Conservation (phyloP, 1,284 basidiomycete genomes). For the Wallemia mellicola region DNA sequence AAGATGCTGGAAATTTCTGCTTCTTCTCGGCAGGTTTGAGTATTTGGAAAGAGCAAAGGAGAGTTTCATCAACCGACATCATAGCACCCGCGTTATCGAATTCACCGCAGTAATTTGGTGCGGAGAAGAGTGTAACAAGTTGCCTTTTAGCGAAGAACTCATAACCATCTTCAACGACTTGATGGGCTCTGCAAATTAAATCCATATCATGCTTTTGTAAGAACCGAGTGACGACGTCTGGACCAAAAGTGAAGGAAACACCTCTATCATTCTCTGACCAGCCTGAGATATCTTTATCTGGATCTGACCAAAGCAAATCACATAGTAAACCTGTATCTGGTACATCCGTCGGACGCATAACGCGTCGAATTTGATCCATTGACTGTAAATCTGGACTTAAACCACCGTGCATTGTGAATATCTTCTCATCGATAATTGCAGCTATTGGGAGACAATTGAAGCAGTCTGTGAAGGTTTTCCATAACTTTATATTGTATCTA, state of each 20-base stretch:
- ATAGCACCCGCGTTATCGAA: slow-evolving; percentile 98
- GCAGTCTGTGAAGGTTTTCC: slow-evolving; percentile 93
- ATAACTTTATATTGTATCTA: slow-evolving; percentile 88
- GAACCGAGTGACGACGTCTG: slow-evolving; percentile 90
- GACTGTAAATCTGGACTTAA: slow-evolving; percentile 89
- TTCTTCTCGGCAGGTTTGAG: slow-evolving; percentile 99
- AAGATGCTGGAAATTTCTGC: slow-evolving; percentile 27
- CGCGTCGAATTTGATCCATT: slow-evolving; percentile 98
- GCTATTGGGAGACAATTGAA: slow-evolving; percentile 88
- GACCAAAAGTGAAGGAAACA: slow-evolving; percentile 93
- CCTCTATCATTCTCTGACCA: slow-evolving; percentile 99
- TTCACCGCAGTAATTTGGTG: slow-evolving; percentile 92
- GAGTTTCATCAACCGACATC: slow-evolving; percentile 98
- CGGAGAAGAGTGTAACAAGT: slow-evolving; percentile 86
- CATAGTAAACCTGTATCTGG: slow-evolving; percentile 91
- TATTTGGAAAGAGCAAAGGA: slow-evolving; percentile 98
- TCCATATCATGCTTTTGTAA: slow-evolving; percentile 99
- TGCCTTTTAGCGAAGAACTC: slow-evolving; percentile 97
- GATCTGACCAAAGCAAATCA: slow-evolving; percentile 95
- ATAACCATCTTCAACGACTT: slow-evolving; percentile 97
- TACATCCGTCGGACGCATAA: slow-evolving; percentile 97
- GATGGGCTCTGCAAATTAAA: slow-evolving; percentile 71
- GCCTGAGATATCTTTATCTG: slow-evolving; percentile 95
- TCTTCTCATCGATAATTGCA: slow-evolving; percentile 89
- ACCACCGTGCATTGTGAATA: slow-evolving; percentile 78